Percentiles rank a stretch among this genome's conserved stretches.
These are phyloP conservation scores for Lumnitzera littorea DNA, from an alignment of 345 rosid genomes.

Conservation along the genomic window DNA sequence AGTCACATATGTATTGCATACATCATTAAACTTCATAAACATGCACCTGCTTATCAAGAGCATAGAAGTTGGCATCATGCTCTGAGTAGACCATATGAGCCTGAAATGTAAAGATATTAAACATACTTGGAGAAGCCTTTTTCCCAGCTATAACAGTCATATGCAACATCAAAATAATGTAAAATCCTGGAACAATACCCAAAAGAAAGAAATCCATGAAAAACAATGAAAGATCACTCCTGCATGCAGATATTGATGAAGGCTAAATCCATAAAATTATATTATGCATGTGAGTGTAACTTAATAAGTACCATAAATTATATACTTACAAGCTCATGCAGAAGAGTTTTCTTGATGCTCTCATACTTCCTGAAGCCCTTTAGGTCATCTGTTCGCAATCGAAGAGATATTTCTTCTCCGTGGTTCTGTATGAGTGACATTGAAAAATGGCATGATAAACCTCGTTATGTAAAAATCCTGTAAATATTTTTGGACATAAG, in stretches of 20 bases:
- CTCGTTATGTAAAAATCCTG: neutral
- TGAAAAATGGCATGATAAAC: neutral
- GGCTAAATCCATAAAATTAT: too few relatives aligned
- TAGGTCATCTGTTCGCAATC: constrained; percentile 95
- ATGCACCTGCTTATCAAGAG: constrained; percentile 78
- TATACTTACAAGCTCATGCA: constrained; percentile 82
- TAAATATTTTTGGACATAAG: neutral
- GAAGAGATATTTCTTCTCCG: constrained; percentile 95
- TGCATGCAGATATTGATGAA: too few relatives aligned
- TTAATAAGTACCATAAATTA: too few relatives aligned
- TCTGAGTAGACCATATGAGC: constrained; percentile 94
- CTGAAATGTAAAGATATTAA: constrained; percentile 31
- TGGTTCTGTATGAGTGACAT: constrained; percentile 48
- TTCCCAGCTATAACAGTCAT: neutral
- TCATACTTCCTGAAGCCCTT: constrained; percentile 95
- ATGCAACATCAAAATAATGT: neutral
- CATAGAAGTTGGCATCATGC: constrained; percentile 78
- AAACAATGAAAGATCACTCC: too few relatives aligned
- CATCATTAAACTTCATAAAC: neutral
- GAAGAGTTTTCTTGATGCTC: constrained; percentile 77
- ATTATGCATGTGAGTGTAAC: too few relatives aligned
- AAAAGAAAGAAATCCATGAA: too few relatives aligned
- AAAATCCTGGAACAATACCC: too few relatives aligned
- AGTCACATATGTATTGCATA: too few relatives aligned
- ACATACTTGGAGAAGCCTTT: neutral